Conservation (phyloP, 225 moss, liverwort and hornwort species). For the Bryum argenteum region DNA sequence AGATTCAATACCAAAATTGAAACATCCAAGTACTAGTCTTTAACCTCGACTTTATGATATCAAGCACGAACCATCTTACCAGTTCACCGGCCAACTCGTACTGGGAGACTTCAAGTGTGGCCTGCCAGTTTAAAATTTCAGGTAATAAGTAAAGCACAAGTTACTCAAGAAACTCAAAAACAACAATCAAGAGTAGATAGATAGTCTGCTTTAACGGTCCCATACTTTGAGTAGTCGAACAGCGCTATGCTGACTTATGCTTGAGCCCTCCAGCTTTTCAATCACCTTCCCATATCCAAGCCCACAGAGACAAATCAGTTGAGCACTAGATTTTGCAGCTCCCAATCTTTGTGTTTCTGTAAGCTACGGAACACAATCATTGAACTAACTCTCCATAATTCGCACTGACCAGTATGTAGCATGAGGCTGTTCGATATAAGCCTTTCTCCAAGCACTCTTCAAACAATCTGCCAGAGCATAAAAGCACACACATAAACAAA, state of each 20-base stretch:
- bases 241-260: conserved; percentile 86
- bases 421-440: conserved; percentile 96
- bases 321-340: background rate
- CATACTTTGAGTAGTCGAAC: conserved; percentile 85
- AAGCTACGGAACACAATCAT: background rate
- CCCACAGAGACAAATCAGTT: conserved; percentile 8
- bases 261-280: conserved; percentile 92
- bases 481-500: conserved; percentile 7
- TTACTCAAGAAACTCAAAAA: background rate
- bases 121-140: conserved; percentile 43
- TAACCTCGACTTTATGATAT: too few relatives aligned
- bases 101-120: conserved; percentile 80
- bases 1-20: background rate
- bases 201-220: background rate
- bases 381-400: background rate
- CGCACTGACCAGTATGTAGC: conserved; percentile 88
- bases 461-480: conserved; percentile 66
- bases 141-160: background rate
- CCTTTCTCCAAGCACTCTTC: conserved; percentile 95
- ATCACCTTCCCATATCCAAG: conserved; percentile 70
- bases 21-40: too few relatives aligned
- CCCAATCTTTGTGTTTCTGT: too few relatives aligned
- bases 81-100: conserved; percentile 82
- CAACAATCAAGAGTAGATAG: conserved; percentile 4
- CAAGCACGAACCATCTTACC: conserved; percentile 40